Base-by-base conservation (phyloP, 768 basidiomycete species). In the Boletus coccyginus region DNA sequence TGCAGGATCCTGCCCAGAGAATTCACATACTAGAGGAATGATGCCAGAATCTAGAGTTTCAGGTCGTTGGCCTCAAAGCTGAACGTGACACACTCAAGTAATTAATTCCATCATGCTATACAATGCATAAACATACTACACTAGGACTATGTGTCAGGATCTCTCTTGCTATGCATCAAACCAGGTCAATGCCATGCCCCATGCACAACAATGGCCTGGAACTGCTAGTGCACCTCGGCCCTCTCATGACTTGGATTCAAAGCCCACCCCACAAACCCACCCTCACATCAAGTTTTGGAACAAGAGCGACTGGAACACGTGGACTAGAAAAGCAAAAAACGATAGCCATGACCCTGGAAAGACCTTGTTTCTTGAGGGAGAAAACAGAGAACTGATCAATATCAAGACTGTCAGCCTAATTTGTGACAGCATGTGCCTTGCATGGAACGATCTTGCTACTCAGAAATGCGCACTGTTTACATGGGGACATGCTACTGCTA, bases 401-500 rank as follows among this genome's bases (percentile, higher is more conserved):
- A 21, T 17, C n/a, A 42, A 38, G 5, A 50, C 27, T 2, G 32
- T 58, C 11, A n/a, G 43, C 10, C 27, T 33, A 17, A 58, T 58
- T 29, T 16, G 31, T 10, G 49, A 43, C 16, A 42, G 39, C 3
- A 41, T 59, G 44, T 31, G n/a, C 31, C 36, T 35, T 2, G 48
- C 54, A 33, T 59, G 57, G 57, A 50, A 38, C 0, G 31, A 59
- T 35, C 54, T 59, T 13, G 38, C 38, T 16, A 10, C 17, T 6
- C 46, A 32, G 12, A 48, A 49, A 3, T 16, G 35, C 3, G 35
- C 57, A 3, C 57, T 48, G 4, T 16, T 32, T 10, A 40, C 45
- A 7, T 59, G 43, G 53, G 53, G 53, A 31, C 35, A 16, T 21
- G 48, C 54, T 29, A 56, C 42, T 35, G 29, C 58, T 10, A 45